These are phyloP conservation scores for Lojkania enalia DNA, from an alignment of 2,329 filamentous ascomycete species.

Conservation along the genomic window DNA sequence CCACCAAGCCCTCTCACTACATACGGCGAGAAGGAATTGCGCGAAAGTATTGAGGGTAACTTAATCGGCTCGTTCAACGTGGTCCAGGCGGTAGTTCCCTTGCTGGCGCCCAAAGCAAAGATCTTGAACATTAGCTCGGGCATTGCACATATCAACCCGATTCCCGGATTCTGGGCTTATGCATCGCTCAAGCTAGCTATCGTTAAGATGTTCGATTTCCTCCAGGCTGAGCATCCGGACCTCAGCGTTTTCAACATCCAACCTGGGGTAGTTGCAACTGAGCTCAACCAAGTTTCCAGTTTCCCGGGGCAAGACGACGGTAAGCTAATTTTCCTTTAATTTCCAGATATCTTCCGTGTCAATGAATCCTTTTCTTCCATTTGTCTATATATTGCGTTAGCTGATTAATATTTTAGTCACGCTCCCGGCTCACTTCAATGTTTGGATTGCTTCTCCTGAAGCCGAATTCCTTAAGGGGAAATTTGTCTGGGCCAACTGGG, in stretches of 20 bases:
- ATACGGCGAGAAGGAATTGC: conserved; percentile 37
- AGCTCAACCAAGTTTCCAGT: conserved; percentile 29
- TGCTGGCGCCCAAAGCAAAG: conserved; percentile 36
- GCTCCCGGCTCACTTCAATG: conserved; percentile 30
- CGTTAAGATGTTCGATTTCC: conserved; percentile 35
- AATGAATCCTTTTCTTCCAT: conserved; percentile 1
- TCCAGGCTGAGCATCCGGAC: conserved; percentile 13
- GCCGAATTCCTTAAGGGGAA: conserved; percentile 22
- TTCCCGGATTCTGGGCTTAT: conserved; percentile 14
- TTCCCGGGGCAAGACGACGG: conserved; percentile 32
- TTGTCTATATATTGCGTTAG: not conserved
- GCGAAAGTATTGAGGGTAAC: conserved; percentile 41
- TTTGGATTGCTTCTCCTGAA: conserved; percentile 37
- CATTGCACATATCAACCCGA: conserved; percentile 12
- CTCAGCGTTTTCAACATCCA: conserved; percentile 38
- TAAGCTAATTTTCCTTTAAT: conserved; percentile 18
- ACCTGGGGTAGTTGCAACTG: conserved; percentile 37
- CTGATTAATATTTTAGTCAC: conserved; percentile 15
- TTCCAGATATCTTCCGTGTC: conserved; percentile 4
- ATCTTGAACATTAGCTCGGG: conserved; percentile 43
- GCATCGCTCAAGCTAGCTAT: conserved; percentile 31
- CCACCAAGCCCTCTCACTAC: conserved; percentile 29
- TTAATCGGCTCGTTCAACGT: conserved; percentile 39
- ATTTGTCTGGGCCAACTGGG: conserved; percentile 33
- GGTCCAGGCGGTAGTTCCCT: conserved; percentile 41